These are phyloP conservation scores for Hordeum pubiflorum DNA, from an alignment of 202 grass and related monocot genomes.

Conservation along the genomic window DNA sequence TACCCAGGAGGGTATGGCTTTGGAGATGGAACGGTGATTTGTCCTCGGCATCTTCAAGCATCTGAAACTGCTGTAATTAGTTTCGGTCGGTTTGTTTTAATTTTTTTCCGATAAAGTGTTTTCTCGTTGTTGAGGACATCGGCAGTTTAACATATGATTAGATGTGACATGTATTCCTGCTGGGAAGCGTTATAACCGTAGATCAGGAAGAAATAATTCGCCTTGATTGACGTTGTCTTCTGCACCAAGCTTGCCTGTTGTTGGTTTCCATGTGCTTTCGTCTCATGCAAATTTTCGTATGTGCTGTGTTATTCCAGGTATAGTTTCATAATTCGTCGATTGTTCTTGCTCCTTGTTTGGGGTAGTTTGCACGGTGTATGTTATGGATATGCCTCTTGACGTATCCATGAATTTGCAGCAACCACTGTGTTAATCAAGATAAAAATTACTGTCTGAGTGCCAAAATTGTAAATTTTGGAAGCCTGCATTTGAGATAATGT, in stretches of 20 bases:
- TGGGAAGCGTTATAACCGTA: background rate
- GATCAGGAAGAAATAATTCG: background rate
- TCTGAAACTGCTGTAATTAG: constrained; percentile 64
- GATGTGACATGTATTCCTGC: constrained; percentile 28
- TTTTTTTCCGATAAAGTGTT: constrained; percentile 25
- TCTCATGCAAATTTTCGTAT: background rate
- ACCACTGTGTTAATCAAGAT: too few species aligned
- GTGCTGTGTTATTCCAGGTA: background rate
- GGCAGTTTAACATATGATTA: constrained; percentile 38
- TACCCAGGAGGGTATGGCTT: constrained; percentile 31
- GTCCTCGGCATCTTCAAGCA: constrained; percentile 34
- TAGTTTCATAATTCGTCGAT: background rate
- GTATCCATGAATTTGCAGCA: too few species aligned
- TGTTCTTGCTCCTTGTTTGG: background rate
- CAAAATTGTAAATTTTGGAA: too few species aligned
- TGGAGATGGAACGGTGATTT: constrained; percentile 45
- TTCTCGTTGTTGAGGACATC: constrained; percentile 23
- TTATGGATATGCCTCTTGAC: too few species aligned
- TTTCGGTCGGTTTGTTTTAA: constrained; percentile 40
- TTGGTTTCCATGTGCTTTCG: background rate
- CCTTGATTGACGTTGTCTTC: background rate
- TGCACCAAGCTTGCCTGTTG: background rate
- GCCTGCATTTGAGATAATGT: too few species aligned
- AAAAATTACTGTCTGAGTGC: too few species aligned
- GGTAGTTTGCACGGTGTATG: too few species aligned